phyloP scores from a whole-genome alignment of 2,329 filamentous ascomycete genomes.

The Curvularia sp. region DNA sequence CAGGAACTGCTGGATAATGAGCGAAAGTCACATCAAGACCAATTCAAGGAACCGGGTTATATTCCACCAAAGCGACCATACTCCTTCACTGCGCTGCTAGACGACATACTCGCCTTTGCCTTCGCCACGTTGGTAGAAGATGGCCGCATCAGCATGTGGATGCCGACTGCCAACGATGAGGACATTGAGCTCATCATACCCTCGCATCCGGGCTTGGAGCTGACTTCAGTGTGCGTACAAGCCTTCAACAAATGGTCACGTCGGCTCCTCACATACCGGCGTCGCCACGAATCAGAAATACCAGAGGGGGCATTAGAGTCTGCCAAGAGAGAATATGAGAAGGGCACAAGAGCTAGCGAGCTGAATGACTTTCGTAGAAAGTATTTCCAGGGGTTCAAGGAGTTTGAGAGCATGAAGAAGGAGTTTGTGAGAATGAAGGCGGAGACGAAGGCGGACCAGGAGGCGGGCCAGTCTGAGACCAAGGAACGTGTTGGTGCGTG shows the following conservation, averaged over 20 bases:
- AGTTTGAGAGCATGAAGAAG: slow-evolving; percentile 42
- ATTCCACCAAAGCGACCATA: slow-evolving; percentile 91
- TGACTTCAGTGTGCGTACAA: slow-evolving; percentile 81
- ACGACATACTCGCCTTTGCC: slow-evolving; percentile 87
- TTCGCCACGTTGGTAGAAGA: slow-evolving; percentile 75
- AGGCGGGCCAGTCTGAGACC: background rate
- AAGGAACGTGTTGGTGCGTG: background rate
- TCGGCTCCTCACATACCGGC: slow-evolving; percentile 83
- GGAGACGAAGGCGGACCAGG: background rate
- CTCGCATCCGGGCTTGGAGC: slow-evolving; percentile 74
- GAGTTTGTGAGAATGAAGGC: slow-evolving; percentile 37
- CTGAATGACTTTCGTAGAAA: slow-evolving; percentile 71
- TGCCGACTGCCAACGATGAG: slow-evolving; percentile 75
- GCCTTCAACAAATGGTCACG: slow-evolving; percentile 93
- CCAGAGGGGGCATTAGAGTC: slow-evolving; percentile 37
- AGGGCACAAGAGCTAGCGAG: slow-evolving; percentile 66
- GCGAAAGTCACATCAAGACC: slow-evolving; percentile 34
- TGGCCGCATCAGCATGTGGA: slow-evolving; percentile 91
- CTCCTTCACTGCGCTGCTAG: slow-evolving; percentile 86
- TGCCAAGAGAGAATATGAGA: slow-evolving; percentile 44
- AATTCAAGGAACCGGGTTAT: slow-evolving; percentile 60
- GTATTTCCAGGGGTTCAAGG: slow-evolving; percentile 53
- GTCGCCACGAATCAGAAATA: slow-evolving; percentile 66
- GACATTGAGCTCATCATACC: slow-evolving; percentile 78
- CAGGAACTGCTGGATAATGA: slow-evolving; percentile 54